Percentiles rank a stretch among this genome's conserved stretches.
Conservation (phyloP, 2,329 filamentous ascomycete genomes). For the Ophioceras dolichostomum region DNA sequence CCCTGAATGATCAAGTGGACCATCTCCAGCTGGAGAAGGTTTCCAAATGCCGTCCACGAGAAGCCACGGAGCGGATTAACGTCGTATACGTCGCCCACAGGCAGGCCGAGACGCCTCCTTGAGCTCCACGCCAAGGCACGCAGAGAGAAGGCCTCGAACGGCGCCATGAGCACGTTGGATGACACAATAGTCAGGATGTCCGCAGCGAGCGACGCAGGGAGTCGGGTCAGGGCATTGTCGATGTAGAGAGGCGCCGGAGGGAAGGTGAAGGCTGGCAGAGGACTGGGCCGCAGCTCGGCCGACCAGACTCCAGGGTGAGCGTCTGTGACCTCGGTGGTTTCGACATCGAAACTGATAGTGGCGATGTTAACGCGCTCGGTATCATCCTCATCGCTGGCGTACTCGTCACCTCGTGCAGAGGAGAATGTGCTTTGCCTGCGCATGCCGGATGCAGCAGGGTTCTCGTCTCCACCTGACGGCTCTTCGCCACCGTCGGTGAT, state of each 20-base stretch:
- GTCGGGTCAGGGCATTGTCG: slow-evolving; percentile 33
- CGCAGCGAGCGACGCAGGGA: slow-evolving; percentile 34
- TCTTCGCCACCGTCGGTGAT: no score
- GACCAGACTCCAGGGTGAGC: slow-evolving; percentile 42
- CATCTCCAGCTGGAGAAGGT: slow-evolving; percentile 33
- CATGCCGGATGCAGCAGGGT: slow-evolving; percentile 7
- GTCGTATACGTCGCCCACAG: slow-evolving; percentile 24
- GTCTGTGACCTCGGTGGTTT: slow-evolving; percentile 40
- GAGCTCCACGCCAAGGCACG: slow-evolving; percentile 30
- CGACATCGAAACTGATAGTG: slow-evolving; percentile 49
- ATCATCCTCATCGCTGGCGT: slow-evolving; percentile 43
- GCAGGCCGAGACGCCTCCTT: slow-evolving; percentile 18
- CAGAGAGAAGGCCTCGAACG: slow-evolving; percentile 32
- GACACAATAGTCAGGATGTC: slow-evolving; percentile 32
- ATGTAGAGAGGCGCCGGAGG: slow-evolving; percentile 15
- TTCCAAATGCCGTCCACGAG: slow-evolving; percentile 25
- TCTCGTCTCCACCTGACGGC: no score
- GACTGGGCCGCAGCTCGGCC: slow-evolving; percentile 41
- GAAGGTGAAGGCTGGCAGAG: neutral
- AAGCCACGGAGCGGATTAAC: slow-evolving; percentile 23
- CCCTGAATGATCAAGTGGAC: slow-evolving; percentile 29
- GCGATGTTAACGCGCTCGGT: slow-evolving; percentile 41
- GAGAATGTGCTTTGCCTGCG: slow-evolving; percentile 35
- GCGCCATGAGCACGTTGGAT: slow-evolving; percentile 28
- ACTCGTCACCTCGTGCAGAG: slow-evolving; percentile 26